Evolutionary conservation across 768 basidiomycete species (phyloP), one percentile per base, ranked within the genome.

Genomic region (Suillus cothurnatus): DNA sequence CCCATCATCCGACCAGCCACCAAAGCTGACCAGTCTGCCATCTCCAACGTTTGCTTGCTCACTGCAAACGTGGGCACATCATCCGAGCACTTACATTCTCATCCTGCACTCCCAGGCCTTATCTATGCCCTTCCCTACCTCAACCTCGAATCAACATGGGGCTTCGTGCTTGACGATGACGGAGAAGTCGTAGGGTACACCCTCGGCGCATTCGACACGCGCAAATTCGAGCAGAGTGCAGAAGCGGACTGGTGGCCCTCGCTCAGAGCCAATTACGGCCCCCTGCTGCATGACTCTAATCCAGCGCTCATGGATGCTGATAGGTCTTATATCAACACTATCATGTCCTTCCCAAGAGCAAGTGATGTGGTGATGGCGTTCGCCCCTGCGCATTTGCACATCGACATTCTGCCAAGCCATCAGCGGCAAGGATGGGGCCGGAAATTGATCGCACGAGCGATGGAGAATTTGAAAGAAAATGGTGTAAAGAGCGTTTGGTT

Each of bases 71-170:
- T 89, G 26, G 92, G 92, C 58, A 79, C 77, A 67, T 88, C 89
- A 64, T 90, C 90, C 43, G 86, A 87, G 73, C 69, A 69, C 43
- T 78, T 87, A 34, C 89, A 92, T 77, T 84, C 85, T 47, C 83
- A 81, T 69, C 79, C 79, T 15, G 88, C 90, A 68, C 85, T 93
- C 39, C 88, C 86, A 14, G 91, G 92, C 6, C 81, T 92, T 50
- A 80, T 89, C 50, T 93, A 88, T 71, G 88, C 92, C 4, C 83
- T 91, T 55, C 92, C 92, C 2, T 94, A 94, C 75, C 82, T 91
- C 64, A 85, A 86, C 61, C 76, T 90, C 19, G 82, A 78, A 7
- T 68, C 71, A 61, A 87, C 88, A 28, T 92, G 86, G 84, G 91
- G 85, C 14, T 94, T 91, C 73, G 91, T 93, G 49, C 77, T 94